These are phyloP conservation scores for Podospora conica DNA, from an alignment of 495 filamentous ascomycete species.

Conservation along the genomic window DNA sequence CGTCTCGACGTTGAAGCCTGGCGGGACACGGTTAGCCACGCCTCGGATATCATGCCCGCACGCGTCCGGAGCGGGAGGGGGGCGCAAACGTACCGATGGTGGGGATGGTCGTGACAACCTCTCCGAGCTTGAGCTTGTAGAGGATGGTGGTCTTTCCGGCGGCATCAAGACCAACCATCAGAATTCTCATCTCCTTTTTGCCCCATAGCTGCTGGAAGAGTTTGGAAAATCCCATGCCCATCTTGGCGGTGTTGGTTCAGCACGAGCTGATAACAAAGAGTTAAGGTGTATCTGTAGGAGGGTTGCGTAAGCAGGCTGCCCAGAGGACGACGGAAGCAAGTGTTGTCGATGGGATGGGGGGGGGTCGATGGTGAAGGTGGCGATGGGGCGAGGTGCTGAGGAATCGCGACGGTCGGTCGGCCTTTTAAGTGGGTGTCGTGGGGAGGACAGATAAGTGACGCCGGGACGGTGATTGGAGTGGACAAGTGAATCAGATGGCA, in stretches of 20 bases:
- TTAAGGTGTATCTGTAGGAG: conserved; percentile 9
- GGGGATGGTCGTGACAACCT: conserved; percentile 99
- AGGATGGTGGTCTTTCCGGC: conserved; percentile 99
- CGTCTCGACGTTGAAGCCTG: conserved; percentile 99
- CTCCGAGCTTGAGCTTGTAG: conserved; percentile 99
- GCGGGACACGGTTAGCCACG: conserved; percentile 1
- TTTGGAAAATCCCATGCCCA: conserved; percentile 31
- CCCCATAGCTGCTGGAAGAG: conserved; percentile 83
- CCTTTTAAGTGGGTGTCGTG: conserved; percentile 18
- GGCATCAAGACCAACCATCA: conserved; percentile 99
- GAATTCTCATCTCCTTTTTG: conserved; percentile 99
- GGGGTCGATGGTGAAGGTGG: background rate
- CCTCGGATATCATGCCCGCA: conserved; percentile 1
- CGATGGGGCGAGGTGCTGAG: conserved; percentile 7
- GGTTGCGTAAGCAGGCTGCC: conserved; percentile 11
- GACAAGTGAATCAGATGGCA: conserved; percentile 10
- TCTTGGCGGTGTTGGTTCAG: conserved; percentile 26
- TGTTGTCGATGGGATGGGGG: conserved; percentile 1
- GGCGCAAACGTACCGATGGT: conserved; percentile 82
- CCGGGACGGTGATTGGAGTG: conserved; percentile 6
- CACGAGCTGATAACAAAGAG: conserved; percentile 5
- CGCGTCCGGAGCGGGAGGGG: conserved; percentile 5
- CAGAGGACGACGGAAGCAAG: background rate
- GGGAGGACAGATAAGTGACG: conserved; percentile 29
- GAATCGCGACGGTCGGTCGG: conserved; percentile 7